Evolutionary conservation across 208 protist genomes (phyloP).

Genomic region (Trichomonas vaginalis): DNA sequence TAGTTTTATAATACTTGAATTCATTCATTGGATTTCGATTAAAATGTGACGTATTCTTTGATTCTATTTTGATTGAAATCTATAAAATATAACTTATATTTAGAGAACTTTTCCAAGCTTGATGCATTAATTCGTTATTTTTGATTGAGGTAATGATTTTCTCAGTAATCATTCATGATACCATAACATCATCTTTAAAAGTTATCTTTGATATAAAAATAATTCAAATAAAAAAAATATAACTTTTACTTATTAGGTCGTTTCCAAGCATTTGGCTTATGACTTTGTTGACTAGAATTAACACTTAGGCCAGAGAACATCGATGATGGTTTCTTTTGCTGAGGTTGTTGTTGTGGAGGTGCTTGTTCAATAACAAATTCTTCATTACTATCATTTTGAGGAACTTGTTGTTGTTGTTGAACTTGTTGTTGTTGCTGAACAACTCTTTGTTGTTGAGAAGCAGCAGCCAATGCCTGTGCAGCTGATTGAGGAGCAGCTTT

Average conservation of each 20-base stretch:
- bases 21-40: too few relatives aligned
- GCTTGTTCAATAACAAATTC: neutral
- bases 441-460: neutral
- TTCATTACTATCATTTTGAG: neutral
- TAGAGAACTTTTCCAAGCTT: too few relatives aligned
- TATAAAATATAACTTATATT: too few relatives aligned
- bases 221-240: too few relatives aligned
- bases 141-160: too few relatives aligned
- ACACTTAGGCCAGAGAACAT: neutral
- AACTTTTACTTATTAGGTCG: neutral
- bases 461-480: neutral
- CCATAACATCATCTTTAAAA: too few relatives aligned
- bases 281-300: neutral
- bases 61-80: too few relatives aligned
- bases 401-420: neutral
- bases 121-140: too few relatives aligned
- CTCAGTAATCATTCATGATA: too few relatives aligned
- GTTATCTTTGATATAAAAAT: too few relatives aligned
- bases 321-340: neutral
- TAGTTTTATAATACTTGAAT: too few relatives aligned
- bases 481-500: neutral
- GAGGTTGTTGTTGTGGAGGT: neutral
- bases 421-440: neutral
- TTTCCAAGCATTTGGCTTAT: neutral
- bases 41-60: too few relatives aligned